These are phyloP conservation scores for Salix purpurea DNA, from an alignment of 345 rosid species.

Conservation along the genomic window DNA sequence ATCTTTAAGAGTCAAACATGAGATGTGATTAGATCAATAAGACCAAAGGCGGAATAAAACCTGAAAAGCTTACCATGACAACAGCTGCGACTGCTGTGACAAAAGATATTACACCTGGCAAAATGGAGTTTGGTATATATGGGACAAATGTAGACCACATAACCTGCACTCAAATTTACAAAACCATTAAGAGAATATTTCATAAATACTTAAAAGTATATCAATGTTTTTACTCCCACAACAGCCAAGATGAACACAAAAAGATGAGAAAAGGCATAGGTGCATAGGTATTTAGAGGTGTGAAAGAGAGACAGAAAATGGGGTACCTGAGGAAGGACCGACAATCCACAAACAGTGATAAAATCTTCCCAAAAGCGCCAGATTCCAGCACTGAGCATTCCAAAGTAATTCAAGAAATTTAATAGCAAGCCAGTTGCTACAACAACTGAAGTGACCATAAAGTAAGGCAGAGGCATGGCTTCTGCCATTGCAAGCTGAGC, in stretches of 20 bases:
- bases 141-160: conserved; percentile 97
- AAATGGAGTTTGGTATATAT: conserved; percentile 52
- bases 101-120: conserved; percentile 66
- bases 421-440: conserved; percentile 56
- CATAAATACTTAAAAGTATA: neutral
- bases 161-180: conserved; percentile 39
- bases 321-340: conserved; percentile 74
- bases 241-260: neutral
- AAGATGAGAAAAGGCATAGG: neutral
- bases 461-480: conserved; percentile 73
- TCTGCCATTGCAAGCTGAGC: conserved; percentile 77
- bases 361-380: conserved; percentile 90
- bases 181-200: neutral
- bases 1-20: neutral
- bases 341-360: conserved; percentile 67
- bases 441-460: conserved; percentile 47
- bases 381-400: conserved; percentile 39
- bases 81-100: conserved; percentile 59
- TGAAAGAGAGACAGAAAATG: conserved; percentile 6
- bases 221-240: neutral
- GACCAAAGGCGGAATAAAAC: neutral
- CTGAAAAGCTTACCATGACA: conserved; percentile 54
- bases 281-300: neutral
- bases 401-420: conserved; percentile 52
- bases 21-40: neutral